These are phyloP conservation scores for Cercospora brassicicola DNA, from an alignment of 2,329 filamentous ascomycete genomes.

Conservation along the genomic window DNA sequence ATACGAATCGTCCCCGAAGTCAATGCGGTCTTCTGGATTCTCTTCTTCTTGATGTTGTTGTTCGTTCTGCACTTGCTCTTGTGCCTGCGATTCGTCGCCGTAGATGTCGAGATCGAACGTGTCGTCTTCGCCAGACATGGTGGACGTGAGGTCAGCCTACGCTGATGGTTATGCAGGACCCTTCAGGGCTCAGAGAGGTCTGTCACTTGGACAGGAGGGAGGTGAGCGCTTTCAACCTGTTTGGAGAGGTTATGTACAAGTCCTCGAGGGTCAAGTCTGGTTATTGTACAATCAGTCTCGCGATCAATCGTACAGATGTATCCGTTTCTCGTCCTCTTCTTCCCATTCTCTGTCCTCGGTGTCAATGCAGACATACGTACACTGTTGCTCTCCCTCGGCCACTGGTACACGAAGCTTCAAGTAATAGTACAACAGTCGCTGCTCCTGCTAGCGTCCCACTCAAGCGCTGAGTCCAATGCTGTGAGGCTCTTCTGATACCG, in stretches of 20 bases:
- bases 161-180: constrained; percentile 13
- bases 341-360: constrained; percentile 11
- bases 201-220: constrained; percentile 5
- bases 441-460: not conserved
- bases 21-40: constrained; percentile 26
- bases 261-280: constrained; percentile 26
- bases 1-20: constrained; percentile 28
- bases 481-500: not conserved
- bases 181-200: not conserved
- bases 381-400: constrained; percentile 1
- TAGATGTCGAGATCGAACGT: constrained; percentile 73
- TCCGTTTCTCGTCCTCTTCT: constrained; percentile 1
- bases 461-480: not conserved
- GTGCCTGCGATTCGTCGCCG: constrained; percentile 54
- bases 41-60: constrained; percentile 33
- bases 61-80: constrained; percentile 28
- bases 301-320: constrained; percentile 12
- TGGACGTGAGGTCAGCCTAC: constrained; percentile 18
- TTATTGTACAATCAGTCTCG: constrained; percentile 29
- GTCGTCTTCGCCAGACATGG: constrained; percentile 59
- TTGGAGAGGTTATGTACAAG: constrained; percentile 29
- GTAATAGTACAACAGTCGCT: constrained; percentile 8
- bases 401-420: constrained; percentile 1
- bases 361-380: constrained; percentile 31
- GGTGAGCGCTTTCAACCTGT: constrained; percentile 5